Conservation (phyloP, 2,329 filamentous ascomycete species). For the Fusarium pilosicola region DNA sequence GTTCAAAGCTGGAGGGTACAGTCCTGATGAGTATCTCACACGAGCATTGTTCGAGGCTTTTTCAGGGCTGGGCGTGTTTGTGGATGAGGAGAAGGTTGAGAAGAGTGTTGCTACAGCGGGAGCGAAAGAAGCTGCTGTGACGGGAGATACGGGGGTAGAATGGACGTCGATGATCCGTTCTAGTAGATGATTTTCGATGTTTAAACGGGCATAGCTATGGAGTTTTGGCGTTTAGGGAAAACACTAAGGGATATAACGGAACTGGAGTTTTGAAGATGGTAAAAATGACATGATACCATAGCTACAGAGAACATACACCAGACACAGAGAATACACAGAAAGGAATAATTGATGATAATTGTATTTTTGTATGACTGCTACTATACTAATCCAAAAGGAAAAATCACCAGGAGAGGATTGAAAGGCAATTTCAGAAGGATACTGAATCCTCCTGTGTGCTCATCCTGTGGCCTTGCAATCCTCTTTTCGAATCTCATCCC, state of each 20-base stretch:
- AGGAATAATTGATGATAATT: slow-evolving; percentile 11
- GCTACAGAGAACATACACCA: background rate
- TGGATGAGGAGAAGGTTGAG: slow-evolving; percentile 77
- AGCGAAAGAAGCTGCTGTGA: slow-evolving; percentile 51
- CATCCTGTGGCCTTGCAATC: slow-evolving; percentile 23
- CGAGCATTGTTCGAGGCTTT: slow-evolving; percentile 90
- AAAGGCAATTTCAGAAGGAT: background rate
- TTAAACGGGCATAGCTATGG: slow-evolving; percentile 40
- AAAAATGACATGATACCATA: slow-evolving; percentile 17
- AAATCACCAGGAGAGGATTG: slow-evolving; percentile 22
- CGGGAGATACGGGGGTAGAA: slow-evolving; percentile 50
- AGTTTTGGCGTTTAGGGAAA: slow-evolving; percentile 32
- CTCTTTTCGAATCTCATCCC: slow-evolving; percentile 42
- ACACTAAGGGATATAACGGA: background rate
- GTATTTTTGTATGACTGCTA: slow-evolving; percentile 38
- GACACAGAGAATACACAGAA: background rate
- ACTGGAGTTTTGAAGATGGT: slow-evolving; percentile 6
- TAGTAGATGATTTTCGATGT: slow-evolving; percentile 34
- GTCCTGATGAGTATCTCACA: slow-evolving; percentile 81
- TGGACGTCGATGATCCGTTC: slow-evolving; percentile 62
- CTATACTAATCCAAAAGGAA: slow-evolving; percentile 41
- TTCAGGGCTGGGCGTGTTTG: slow-evolving; percentile 85
- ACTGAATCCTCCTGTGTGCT: background rate
- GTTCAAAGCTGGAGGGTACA: slow-evolving; percentile 83
- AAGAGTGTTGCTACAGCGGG: slow-evolving; percentile 48